Percentiles rank a stretch among this genome's conserved stretches.
phyloP scores from a whole-genome alignment of 805 yeast species.

The Candida odintsovae region DNA sequence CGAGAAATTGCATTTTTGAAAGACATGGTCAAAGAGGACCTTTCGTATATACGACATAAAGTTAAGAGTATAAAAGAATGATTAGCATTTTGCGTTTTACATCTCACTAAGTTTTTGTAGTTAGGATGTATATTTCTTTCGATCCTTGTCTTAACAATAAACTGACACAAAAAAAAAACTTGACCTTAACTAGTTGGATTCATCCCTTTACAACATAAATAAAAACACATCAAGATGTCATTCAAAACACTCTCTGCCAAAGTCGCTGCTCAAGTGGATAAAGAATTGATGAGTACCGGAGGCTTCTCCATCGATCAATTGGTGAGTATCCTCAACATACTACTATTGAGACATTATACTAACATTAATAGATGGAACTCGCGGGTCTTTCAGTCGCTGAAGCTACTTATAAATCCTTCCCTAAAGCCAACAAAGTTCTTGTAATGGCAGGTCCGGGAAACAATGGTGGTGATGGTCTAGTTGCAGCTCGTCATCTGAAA shows the following conservation, averaged over 20 bases:
- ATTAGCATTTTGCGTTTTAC: no score
- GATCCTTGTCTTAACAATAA: no score
- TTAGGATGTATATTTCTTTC: no score
- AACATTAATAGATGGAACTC: constrained; percentile 66
- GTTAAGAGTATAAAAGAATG: constrained; percentile 8
- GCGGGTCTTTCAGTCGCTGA: constrained; percentile 96
- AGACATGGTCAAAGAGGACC: constrained; percentile 19
- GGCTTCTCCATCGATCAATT: constrained; percentile 81
- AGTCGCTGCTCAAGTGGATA: constrained; percentile 71
- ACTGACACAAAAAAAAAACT: neutral
- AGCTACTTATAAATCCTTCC: constrained; percentile 65
- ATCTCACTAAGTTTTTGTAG: no score
- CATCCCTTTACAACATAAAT: no score
- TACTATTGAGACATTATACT: no score
- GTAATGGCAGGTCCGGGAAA: constrained; percentile 94
- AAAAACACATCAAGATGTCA: neutral
- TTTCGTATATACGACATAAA: constrained; percentile 19
- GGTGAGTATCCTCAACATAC: constrained; percentile 28
- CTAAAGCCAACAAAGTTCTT: constrained; percentile 45
- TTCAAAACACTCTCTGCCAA: constrained; percentile 40
- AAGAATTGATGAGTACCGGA: constrained; percentile 79
- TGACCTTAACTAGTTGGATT: no score
- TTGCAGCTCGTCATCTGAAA: constrained; percentile 86
- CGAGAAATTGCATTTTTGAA: constrained; percentile 19
- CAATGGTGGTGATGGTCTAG: constrained; percentile 94